Conservation (phyloP, 176 grass and related monocot species). For the Poa pratensis region DNA sequence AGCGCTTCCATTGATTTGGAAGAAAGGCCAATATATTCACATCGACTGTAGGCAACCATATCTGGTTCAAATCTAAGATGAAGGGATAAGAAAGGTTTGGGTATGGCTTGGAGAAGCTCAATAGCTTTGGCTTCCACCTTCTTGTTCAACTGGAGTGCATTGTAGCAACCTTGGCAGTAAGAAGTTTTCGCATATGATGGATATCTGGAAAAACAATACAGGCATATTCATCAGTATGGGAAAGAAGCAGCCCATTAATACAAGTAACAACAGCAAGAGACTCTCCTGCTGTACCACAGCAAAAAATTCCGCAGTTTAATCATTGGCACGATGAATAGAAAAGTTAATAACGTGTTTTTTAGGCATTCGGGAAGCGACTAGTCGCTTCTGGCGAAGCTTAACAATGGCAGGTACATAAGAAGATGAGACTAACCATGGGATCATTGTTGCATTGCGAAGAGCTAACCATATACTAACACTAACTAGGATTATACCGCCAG, state of each 20-base stretch:
- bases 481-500: constrained; percentile 7
- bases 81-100: constrained; percentile 91
- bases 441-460: constrained; percentile 1
- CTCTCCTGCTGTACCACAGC: not conserved
- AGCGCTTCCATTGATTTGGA: constrained; percentile 64
- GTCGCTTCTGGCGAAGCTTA: too few relatives aligned
- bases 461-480: constrained; percentile 19
- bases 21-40: constrained; percentile 70
- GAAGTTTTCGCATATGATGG: constrained; percentile 78
- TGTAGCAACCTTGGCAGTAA: constrained; percentile 91
- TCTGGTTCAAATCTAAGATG: constrained; percentile 98
- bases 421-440: not conserved
- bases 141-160: constrained; percentile 70
- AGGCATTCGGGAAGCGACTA: too few relatives aligned
- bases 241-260: not conserved
- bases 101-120: constrained; percentile 71
- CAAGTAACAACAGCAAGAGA: not conserved
- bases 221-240: constrained; percentile 9
- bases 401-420: constrained; percentile 13
- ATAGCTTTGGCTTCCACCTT: constrained; percentile 71
- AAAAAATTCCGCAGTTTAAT: not conserved
- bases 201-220: constrained; percentile 56
- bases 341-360: not conserved
- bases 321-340: not conserved
- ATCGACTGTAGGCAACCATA: constrained; percentile 88